Conservation (phyloP, 2,329 filamentous ascomycete genomes). For the Arthrobotrys musiformis region DNA sequence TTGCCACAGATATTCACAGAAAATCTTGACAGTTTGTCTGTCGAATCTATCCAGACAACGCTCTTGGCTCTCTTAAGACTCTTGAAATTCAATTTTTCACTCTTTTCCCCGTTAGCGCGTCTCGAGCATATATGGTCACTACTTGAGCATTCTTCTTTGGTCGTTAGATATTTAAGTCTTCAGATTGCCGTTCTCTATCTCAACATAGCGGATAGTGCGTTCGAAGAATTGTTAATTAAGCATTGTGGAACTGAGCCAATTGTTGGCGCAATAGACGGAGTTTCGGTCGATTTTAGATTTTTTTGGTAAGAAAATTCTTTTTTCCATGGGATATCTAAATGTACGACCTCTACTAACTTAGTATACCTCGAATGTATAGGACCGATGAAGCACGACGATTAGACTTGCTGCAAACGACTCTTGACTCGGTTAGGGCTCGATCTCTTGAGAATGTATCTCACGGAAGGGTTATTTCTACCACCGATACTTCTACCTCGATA, state of each 20-base stretch:
- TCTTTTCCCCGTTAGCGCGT: constrained; percentile 74
- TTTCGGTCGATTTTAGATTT: constrained; percentile 24
- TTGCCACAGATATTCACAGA: constrained; percentile 61
- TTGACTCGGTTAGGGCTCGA: background rate
- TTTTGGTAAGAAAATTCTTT: constrained; percentile 31
- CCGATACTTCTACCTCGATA: constrained; percentile 33
- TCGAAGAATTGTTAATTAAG: constrained; percentile 29
- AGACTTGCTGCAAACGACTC: constrained; percentile 20
- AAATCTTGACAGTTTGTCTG: constrained; percentile 61
- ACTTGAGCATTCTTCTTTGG: constrained; percentile 68
- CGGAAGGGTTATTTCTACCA: constrained; percentile 22
- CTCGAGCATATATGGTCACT: constrained; percentile 75
- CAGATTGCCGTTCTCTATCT: constrained; percentile 46
- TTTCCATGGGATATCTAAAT: background rate
- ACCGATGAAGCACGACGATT: constrained; percentile 42
- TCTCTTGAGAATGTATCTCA: background rate
- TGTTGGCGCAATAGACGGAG: constrained; percentile 10
- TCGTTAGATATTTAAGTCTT: constrained; percentile 31
- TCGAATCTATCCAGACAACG: constrained; percentile 63
- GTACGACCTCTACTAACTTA: background rate
- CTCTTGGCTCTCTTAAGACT: constrained; percentile 81
- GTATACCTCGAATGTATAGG: constrained; percentile 4
- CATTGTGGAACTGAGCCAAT: constrained; percentile 47
- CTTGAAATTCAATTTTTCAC: constrained; percentile 77
- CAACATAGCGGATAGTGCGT: constrained; percentile 45